Evolutionary conservation across 1,284 basidiomycete genomes (phyloP).

Genomic region (Tetrapyrgos nigripes): DNA sequence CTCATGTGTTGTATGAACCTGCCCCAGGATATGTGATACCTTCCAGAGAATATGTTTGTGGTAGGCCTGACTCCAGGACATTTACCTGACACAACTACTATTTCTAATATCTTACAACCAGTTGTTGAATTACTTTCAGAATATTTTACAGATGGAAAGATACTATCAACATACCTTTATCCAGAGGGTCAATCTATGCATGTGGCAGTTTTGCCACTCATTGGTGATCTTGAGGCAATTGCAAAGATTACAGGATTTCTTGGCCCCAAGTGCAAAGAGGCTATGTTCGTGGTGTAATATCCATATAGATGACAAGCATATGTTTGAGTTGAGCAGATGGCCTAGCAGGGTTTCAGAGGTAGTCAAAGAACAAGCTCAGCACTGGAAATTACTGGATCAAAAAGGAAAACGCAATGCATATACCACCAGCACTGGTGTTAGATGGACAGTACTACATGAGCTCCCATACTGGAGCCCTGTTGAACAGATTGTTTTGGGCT

Average conservation of each 20-base stretch:
- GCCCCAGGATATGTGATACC: slow-evolving; percentile 5
- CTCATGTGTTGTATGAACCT: slow-evolving; percentile 22
- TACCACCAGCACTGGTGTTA: slow-evolving; percentile 13
- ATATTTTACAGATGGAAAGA: slow-evolving; percentile 6
- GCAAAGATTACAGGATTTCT: slow-evolving; percentile 17
- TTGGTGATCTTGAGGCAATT: slow-evolving; percentile 21
- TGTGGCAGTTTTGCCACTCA: slow-evolving; percentile 15
- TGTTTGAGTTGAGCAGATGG: slow-evolving; percentile 11
- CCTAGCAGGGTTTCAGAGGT: background rate
- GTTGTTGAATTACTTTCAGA: slow-evolving; percentile 10
- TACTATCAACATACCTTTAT: slow-evolving; percentile 11
- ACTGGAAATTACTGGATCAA: slow-evolving; percentile 11
- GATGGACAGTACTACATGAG: slow-evolving; percentile 16
- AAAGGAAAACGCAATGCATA: background rate
- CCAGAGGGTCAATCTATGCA: slow-evolving; percentile 10
- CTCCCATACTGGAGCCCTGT: slow-evolving; percentile 19
- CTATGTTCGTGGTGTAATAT: slow-evolving; percentile 18
- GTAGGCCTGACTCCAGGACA: slow-evolving; percentile 18
- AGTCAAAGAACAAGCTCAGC: slow-evolving; percentile 7
- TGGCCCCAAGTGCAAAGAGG: background rate
- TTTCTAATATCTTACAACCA: slow-evolving; percentile 16
- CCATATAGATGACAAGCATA: slow-evolving; percentile 8
- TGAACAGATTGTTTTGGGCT: slow-evolving; percentile 16
- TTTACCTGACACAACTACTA: slow-evolving; percentile 16
- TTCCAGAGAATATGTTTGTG: slow-evolving; percentile 19